Percentiles rank a stretch among this genome's conserved stretches.
phyloP scores from a whole-genome alignment of 805 yeast species.

The Candida tammaniensis region DNA sequence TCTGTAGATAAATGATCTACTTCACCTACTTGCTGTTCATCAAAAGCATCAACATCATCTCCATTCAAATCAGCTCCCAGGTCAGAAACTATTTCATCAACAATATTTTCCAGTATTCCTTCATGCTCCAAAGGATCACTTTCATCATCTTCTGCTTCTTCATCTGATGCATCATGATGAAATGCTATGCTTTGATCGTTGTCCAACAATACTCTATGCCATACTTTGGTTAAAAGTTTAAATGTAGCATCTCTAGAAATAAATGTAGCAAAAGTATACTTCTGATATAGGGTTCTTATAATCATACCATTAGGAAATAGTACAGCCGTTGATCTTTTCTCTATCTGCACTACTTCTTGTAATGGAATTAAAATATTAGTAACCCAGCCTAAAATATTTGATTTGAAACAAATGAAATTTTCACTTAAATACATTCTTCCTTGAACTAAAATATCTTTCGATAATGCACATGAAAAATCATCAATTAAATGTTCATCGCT shows the following conservation, averaged over 20 bases:
- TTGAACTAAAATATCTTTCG: conserved; percentile 63
- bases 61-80: conserved; percentile 8
- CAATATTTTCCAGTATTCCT: conserved; percentile 1
- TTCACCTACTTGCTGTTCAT: conserved; percentile 5
- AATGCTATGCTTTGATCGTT: conserved; percentile 14
- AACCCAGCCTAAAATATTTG: conserved; percentile 66
- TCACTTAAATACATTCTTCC: conserved; percentile 62
- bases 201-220: conserved; percentile 47
- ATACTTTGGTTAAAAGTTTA: conserved; percentile 53
- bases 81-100: conserved; percentile 3
- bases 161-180: conserved; percentile 21
- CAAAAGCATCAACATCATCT: conserved; percentile 5
- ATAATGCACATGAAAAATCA: conserved; percentile 64
- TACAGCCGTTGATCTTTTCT: conserved; percentile 63
- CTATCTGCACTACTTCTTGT: conserved; percentile 60
- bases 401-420: conserved; percentile 56
- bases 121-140: conserved; percentile 14
- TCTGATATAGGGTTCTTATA: conserved; percentile 60
- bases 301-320: conserved; percentile 69
- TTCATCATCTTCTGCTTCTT: conserved; percentile 19
- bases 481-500: conserved; percentile 52
- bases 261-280: conserved; percentile 63
- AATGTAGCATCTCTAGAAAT: conserved; percentile 56
- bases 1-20: conserved; percentile 3
- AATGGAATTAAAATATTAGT: conserved; percentile 58